Base-by-base conservation (phyloP, 2,329 filamentous ascomycete genomes). In the Exophiala spinifera region DNA sequence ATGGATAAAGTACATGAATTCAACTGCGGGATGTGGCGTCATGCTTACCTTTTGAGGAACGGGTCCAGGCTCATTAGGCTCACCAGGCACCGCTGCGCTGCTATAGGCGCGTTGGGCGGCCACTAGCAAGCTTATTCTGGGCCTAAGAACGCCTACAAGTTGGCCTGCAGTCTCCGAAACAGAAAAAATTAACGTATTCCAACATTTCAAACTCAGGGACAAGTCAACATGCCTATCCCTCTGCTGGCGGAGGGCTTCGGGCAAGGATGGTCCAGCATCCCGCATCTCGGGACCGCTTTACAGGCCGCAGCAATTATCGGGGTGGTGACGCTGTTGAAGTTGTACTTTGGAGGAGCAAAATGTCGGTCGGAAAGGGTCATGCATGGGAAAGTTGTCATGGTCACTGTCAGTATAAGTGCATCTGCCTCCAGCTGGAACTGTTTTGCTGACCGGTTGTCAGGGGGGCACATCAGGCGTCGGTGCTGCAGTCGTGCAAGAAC, bases 391-490 rank as follows among this genome's bases (percentile, higher is more conserved):
- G 90, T 99, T 46, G 80, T 96, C 42, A 86, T 99, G 78, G 83
- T 99, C 49, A 99, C 94, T 15, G 91, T 86, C 77, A 48, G 74
- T 25, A 7, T 56, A 8, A n/a, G n/a, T 28, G 20, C 19, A 21
- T 17, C 14, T 15, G n/a, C 23, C 47, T 36, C 23, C 20, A 4
- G 46, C 48, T 56, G 31, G 56, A 28, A 42, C 19, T 25, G 3
- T n/a, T 6, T n/a, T 33, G 11, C 11, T 39, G 36, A 39, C 17
- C n/a, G 17, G 11, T 14, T 31, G 10, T 14, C 46, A 87, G 84
- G 86, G 94, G 63, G 94, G 92, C 23, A 99, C 94, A 49, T 92
- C 91, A 43, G 94, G 94, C 13, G 88, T 99, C 68, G 94, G 94
- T 46, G 88, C 90, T 55, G 80, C 83, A 53, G 82, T 89, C 40